Base-by-base conservation (phyloP, 352 stramenopile species). In the Phytophthora pseudosyringae region DNA sequence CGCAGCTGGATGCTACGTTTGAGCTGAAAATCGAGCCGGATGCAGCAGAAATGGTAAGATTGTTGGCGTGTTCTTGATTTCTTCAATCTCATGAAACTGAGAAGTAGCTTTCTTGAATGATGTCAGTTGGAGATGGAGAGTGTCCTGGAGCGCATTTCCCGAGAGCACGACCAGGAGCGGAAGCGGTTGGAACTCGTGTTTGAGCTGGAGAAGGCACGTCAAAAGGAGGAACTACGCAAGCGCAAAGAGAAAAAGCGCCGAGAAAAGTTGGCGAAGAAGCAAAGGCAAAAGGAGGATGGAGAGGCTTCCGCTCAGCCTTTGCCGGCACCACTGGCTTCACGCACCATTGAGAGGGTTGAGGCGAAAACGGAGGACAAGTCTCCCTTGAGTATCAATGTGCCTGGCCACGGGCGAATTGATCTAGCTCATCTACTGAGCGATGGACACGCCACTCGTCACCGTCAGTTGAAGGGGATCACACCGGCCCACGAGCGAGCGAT, bases 221-320 rank as follows among this genome's bases (percentile, higher is more conserved):
- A 90, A 53, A 88, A 90, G 39, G 79, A 91, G 45, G 83, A 89
- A 6, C 35, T 90, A 7, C 68, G 77, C 10, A 86, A 84, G 52
- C 75, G 83, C 7, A 91, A 90, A 51, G 83, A 91, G 46, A 89
- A 83, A 51, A 86, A 79, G 49, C 75, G 80, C 10, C 63, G 67
- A 29, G 80, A 89, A 31, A 80, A 77, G 33, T 15, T 81, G 26
- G 58, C 67, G 1, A 86, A 81, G 43, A 85, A 81, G 63, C 86
- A 84, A 53, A 76, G 53, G n/a, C 68, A 72, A 12, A 63, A 69
- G 16, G 61, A 71, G 12, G 36, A 68, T 32, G 65, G 29, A 32
- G 43, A 69, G 39, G 13, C 31, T 52, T 56, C 25, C 18, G 45
- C 49, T 12, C 59, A 56, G 33, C 50, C 51, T 8, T 41, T 63